Evolutionary conservation across 768 basidiomycete genomes (phyloP).

Genomic region (Suillus variegatus): DNA sequence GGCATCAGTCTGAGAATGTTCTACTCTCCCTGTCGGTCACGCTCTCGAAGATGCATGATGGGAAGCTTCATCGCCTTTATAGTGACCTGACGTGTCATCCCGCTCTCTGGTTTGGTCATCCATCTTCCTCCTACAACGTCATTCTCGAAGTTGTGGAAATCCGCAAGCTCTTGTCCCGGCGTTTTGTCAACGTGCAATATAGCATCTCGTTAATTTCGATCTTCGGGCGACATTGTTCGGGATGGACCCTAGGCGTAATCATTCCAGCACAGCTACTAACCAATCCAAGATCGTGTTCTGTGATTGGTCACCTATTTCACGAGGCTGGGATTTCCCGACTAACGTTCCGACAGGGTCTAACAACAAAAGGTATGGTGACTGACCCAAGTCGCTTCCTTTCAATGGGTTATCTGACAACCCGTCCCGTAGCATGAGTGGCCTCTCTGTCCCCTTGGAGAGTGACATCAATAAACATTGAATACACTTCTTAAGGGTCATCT

Average conservation of each 20-base stretch:
- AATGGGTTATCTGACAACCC: too few species aligned
- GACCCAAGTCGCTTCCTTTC: slow-evolving; percentile 5
- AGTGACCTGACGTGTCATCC: background rate
- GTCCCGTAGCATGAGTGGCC: too few species aligned
- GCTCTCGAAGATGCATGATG: background rate
- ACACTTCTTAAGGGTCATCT: slow-evolving; percentile 22
- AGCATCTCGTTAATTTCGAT: background rate
- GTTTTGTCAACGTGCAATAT: slow-evolving; percentile 7
- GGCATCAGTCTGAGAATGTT: too few species aligned
- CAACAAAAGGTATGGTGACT: slow-evolving; percentile 7
- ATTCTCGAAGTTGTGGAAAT: slow-evolving; percentile 1
- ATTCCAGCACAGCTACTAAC: slow-evolving; percentile 4
- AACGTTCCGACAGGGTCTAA: slow-evolving; percentile 9
- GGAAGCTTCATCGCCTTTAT: background rate
- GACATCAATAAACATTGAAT: slow-evolving; percentile 5
- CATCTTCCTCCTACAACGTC: background rate
- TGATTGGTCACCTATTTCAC: slow-evolving; percentile 3
- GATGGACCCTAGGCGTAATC: background rate
- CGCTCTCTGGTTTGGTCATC: background rate
- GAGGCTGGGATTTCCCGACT: slow-evolving; percentile 9
- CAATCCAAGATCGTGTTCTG: background rate
- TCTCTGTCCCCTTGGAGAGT: slow-evolving; percentile 5
- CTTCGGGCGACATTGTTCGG: slow-evolving; percentile 3
- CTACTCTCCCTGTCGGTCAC: too few species aligned
- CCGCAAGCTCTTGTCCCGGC: slow-evolving; percentile 7